Evolutionary conservation across 2,329 filamentous ascomycete species (phyloP).

Genomic region (Didymella glomerata): DNA sequence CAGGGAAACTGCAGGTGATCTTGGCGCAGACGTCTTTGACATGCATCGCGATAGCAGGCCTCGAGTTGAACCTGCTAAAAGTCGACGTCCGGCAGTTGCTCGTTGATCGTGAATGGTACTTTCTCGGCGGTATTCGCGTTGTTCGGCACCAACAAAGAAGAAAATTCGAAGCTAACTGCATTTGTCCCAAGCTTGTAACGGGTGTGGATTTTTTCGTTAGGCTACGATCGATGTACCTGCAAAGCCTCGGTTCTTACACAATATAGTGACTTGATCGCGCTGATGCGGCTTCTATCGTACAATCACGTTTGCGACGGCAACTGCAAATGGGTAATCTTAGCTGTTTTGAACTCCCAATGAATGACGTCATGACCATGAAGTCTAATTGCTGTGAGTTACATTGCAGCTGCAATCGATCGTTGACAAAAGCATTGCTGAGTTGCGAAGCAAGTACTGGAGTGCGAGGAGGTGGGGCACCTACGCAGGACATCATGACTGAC

Average conservation of each 20-base stretch:
- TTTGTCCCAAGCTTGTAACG: not conserved
- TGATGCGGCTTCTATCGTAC: not conserved
- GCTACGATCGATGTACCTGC: not conserved
- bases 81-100: not conserved
- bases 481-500: no score
- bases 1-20: not conserved
- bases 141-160: constrained; percentile 5
- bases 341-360: no score
- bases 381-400: not conserved
- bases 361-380: no score
- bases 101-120: not conserved
- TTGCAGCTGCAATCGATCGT: not conserved
- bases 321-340: no score
- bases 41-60: not conserved
- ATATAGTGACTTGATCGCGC: not conserved
- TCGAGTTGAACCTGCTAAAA: not conserved
- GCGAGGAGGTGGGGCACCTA: no score
- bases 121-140: constrained; percentile 4
- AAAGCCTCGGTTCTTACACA: not conserved
- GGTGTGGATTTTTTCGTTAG: constrained; percentile 4
- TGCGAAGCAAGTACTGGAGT: not conserved
- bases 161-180: not conserved
- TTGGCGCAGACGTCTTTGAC: not conserved
- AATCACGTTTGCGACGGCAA: not conserved
- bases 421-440: not conserved